Evolutionary conservation across 2,329 filamentous ascomycete species (phyloP), one percentile per base, ranked within the genome.

Genomic region (Ciborinia camelliae): DNA sequence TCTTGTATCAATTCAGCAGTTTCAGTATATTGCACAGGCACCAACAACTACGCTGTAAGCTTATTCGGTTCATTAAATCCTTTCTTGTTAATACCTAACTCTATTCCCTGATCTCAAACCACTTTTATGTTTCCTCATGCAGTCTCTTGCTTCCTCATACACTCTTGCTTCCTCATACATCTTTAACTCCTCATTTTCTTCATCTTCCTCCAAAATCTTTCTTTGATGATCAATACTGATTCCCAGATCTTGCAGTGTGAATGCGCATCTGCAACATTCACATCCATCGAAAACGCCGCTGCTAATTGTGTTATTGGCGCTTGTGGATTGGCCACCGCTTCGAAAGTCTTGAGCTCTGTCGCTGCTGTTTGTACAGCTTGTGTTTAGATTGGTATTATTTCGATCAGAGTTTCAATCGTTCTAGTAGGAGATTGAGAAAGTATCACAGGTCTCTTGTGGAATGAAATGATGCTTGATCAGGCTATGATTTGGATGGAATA

Each of bases 301-400:
- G 23, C 32, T 15, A 12, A 4, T n/a, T 63, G 61, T 37, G 51
- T 63, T 14, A 28, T 63, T 18, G 1, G 18, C 0, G 41, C 30
- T 39, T 63, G 61, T 47, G 39, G n/a, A 37, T 28, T 18, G 12
- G 8, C 10, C 12, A 37, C 18, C 47, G 60, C 39, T 12, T 3
- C 7, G 28, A 5, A 57, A 28, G 61, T 63, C 12, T 57, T 63
- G 51, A 30, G 6, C 8, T 18, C 51, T 35, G 51, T 47, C 15
- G 26, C 9, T 18, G 23, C 18, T 3, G 41, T 63, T 26, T 63
- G 61, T 23, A 37, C 61, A 23, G 50, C 61, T 35, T 63, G 61
- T 47, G 61, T 4, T 26, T 63, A 37, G n/a, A n/a, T 14, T 35
- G 23, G 18, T n/a, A 26, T 8, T 23, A 23, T 8, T 18, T 35